phyloP scores from a whole-genome alignment of 2,329 filamentous ascomycete species.

The Zymoseptoria passerinii region DNA sequence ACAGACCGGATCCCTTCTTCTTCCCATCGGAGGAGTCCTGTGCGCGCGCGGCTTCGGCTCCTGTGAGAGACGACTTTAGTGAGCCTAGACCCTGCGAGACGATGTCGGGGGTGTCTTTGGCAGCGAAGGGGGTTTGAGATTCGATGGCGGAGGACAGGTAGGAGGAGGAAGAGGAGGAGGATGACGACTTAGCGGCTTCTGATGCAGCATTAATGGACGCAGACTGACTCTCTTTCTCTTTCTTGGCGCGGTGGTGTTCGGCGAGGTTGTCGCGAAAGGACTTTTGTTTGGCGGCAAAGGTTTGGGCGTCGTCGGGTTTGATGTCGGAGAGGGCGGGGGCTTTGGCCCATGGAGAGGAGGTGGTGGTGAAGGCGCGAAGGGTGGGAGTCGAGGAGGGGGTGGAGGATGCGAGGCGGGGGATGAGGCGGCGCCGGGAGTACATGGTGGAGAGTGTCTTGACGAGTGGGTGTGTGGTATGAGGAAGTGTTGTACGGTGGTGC shows the following conservation, averaged over 20 bases:
- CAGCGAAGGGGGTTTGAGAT: constrained; percentile 17
- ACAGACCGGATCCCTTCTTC: constrained; percentile 41
- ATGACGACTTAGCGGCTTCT: constrained; percentile 23
- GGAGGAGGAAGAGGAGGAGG: constrained; percentile 35
- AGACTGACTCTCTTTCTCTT: constrained; percentile 76
- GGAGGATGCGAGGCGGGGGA: constrained; percentile 13
- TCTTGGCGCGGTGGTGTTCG: constrained; percentile 65
- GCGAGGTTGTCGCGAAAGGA: constrained; percentile 76
- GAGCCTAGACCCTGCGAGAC: constrained; percentile 49
- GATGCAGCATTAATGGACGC: constrained; percentile 24
- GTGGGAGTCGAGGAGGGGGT: constrained; percentile 7
- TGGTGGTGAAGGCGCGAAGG: constrained; percentile 9
- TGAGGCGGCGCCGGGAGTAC: constrained; percentile 18
- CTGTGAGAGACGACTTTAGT: constrained; percentile 42
- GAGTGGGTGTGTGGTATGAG: not conserved
- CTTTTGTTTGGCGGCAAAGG: constrained; percentile 77
- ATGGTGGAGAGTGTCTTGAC: constrained; percentile 7
- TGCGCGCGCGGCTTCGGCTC: constrained; percentile 49
- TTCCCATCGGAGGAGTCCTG: constrained; percentile 55
- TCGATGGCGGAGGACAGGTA: constrained; percentile 23
- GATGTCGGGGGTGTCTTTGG: constrained; percentile 9
- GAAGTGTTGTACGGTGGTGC: not conserved
- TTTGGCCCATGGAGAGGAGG: constrained; percentile 5
- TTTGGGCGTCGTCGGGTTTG: constrained; percentile 59
- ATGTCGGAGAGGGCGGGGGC: constrained; percentile 82